These are phyloP conservation scores for Chalciporus chontae DNA, from an alignment of 768 basidiomycete species.

Conservation along the genomic window DNA sequence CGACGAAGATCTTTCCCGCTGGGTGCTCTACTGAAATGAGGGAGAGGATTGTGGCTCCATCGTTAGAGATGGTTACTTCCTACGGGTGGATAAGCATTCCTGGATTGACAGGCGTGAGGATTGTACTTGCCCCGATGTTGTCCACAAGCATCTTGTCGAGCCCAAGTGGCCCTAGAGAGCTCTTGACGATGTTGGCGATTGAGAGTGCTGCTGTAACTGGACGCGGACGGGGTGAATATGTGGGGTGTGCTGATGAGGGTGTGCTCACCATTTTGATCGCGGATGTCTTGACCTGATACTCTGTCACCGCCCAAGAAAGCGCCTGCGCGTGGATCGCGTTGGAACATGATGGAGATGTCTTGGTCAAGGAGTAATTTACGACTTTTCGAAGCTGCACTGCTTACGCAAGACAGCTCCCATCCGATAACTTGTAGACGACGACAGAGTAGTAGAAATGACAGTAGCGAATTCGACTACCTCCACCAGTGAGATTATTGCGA, in stretches of 20 bases:
- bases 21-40: conserved; percentile 94
- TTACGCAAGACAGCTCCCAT: conserved; percentile 22
- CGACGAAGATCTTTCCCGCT: conserved; percentile 95
- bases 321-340: conserved; percentile 88
- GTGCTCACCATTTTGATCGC: conserved; percentile 87
- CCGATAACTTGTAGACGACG: too few relatives aligned
- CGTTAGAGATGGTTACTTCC: conserved; percentile 99
- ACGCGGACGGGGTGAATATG: background rate
- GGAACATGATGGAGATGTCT: too few relatives aligned
- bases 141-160: conserved; percentile 98
- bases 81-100: conserved; percentile 31
- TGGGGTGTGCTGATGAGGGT: background rate
- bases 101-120: background rate
- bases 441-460: too few relatives aligned
- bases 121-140: conserved; percentile 80
- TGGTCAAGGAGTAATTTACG: too few relatives aligned
- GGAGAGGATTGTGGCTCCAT: conserved; percentile 97
- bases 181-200: conserved; percentile 97
- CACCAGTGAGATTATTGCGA: too few relatives aligned
- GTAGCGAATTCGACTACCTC: too few relatives aligned
- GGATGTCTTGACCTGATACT: conserved; percentile 91
- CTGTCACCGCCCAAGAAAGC: conserved; percentile 93
- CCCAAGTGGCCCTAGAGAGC: conserved; percentile 90
- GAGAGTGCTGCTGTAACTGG: conserved; percentile 92
- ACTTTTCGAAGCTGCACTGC: background rate